Evolutionary conservation across 2,329 filamentous ascomycete species (phyloP).

Genomic region (Ceratocystis albifundus): DNA sequence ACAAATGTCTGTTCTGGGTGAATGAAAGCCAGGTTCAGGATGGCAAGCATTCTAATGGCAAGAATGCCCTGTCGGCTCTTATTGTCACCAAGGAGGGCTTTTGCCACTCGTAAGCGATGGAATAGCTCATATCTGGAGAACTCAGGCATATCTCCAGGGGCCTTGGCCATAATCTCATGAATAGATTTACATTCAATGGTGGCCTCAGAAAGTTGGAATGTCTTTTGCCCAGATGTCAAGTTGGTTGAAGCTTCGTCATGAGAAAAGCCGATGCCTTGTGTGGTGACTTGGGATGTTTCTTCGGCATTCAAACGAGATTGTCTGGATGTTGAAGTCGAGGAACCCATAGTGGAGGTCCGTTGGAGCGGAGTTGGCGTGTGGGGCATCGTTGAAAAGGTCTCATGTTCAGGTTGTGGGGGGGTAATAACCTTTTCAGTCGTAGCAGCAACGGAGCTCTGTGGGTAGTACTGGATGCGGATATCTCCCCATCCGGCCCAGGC

Average conservation of each 20-base stretch:
- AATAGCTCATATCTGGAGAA: conserved; percentile 73
- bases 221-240: conserved; percentile 39
- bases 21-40: conserved; percentile 85
- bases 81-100: conserved; percentile 57
- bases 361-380: conserved; percentile 65
- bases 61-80: conserved; percentile 64
- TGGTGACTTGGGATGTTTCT: conserved; percentile 41
- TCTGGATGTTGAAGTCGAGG: conserved; percentile 12
- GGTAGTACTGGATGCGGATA: conserved; percentile 71
- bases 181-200: conserved; percentile 41
- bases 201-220: conserved; percentile 48
- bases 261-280: not conserved
- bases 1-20: conserved; percentile 72
- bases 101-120: conserved; percentile 70
- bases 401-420: conserved; percentile 11
- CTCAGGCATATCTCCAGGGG: conserved; percentile 55
- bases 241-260: conserved; percentile 25
- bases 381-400: conserved; percentile 38
- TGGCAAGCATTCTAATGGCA: conserved; percentile 69
- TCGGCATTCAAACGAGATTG: conserved; percentile 25
- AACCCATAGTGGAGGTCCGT: conserved; percentile 48
- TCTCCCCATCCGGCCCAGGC: conserved; percentile 70
- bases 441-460: conserved; percentile 28
- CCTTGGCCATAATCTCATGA: conserved; percentile 45
- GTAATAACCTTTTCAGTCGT: not conserved